Conservation (phyloP, 306 rosid species). For the Alnus rubra region DNA sequence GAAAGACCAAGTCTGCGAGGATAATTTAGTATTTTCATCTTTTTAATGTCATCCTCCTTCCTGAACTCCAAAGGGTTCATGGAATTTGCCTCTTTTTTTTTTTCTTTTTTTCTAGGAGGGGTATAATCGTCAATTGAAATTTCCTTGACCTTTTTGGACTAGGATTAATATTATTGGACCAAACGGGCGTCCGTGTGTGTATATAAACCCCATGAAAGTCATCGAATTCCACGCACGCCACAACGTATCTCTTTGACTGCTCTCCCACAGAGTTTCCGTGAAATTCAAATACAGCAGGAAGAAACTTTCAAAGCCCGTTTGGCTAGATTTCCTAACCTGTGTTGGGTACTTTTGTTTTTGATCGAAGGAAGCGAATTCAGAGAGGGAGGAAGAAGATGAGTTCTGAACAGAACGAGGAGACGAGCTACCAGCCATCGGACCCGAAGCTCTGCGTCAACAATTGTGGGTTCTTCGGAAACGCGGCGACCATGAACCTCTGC, state of each 20-base stretch:
- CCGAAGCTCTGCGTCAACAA: slow-evolving; percentile 61
- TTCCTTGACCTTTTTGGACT: no score
- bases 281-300: not conserved
- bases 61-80: no score
- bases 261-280: no score
- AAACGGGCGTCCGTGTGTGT: not conserved
- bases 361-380: not conserved
- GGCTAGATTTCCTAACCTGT: not conserved
- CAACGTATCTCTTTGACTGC: not conserved
- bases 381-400: slow-evolving; percentile 29
- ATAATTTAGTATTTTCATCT: not conserved
- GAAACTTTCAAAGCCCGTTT: no score
- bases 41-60: no score
- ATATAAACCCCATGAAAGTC: not conserved
- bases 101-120: not conserved
- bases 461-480: slow-evolving; percentile 65
- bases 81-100: no score
- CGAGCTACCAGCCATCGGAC: slow-evolving; percentile 54
- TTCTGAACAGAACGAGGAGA: slow-evolving; percentile 50
- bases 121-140: not conserved
- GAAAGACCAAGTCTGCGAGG: no score
- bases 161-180: not conserved
- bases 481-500: slow-evolving; percentile 52
- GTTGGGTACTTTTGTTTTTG: not conserved
- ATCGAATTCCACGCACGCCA: not conserved